These are phyloP conservation scores for Aspergillus quadrilineatus DNA, from an alignment of 2,329 filamentous ascomycete species.

Conservation along the genomic window DNA sequence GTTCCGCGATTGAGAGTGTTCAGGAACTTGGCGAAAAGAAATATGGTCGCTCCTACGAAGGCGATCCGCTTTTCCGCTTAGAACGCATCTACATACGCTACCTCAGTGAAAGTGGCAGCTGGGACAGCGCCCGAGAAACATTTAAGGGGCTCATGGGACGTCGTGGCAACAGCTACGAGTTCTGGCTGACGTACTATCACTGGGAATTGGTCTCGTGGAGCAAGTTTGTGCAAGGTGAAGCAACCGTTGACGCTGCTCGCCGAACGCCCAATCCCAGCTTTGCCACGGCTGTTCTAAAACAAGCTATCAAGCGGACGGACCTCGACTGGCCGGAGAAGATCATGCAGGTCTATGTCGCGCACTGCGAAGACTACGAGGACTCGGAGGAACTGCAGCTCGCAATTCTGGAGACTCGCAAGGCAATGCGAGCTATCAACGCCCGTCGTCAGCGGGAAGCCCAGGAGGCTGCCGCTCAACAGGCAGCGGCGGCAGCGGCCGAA, in stretches of 20 bases:
- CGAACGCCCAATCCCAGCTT: conserved; percentile 65
- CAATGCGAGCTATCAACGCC: conserved; percentile 61
- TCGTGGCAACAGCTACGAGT: conserved; percentile 79
- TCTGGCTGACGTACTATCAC: conserved; percentile 88
- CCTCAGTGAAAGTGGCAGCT: conserved; percentile 75
- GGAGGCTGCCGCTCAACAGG: conserved; percentile 49
- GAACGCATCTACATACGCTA: conserved; percentile 93
- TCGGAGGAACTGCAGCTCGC: conserved; percentile 72
- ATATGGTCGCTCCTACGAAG: conserved; percentile 72
- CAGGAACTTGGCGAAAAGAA: conserved; percentile 73
- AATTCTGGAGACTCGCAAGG: conserved; percentile 70
- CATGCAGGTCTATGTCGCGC: conserved; percentile 47
- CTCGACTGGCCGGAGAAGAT: conserved; percentile 53
- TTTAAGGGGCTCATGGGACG: conserved; percentile 72
- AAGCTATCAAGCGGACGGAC: conserved; percentile 60
- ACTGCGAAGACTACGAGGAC: conserved; percentile 85
- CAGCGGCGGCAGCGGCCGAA: conserved; percentile 13
- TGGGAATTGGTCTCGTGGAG: conserved; percentile 82
- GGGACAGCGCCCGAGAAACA: conserved; percentile 72
- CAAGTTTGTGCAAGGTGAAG: conserved; percentile 55
- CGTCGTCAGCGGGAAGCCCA: conserved; percentile 66
- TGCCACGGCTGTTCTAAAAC: conserved; percentile 73
- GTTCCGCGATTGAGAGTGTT: conserved; percentile 81
- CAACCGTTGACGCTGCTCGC: conserved; percentile 53
- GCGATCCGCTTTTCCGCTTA: conserved; percentile 84